Evolutionary conservation across 2,329 filamentous ascomycete genomes (phyloP), one percentile per base, ranked within the genome.

Genomic region (Diaporthe batatas): DNA sequence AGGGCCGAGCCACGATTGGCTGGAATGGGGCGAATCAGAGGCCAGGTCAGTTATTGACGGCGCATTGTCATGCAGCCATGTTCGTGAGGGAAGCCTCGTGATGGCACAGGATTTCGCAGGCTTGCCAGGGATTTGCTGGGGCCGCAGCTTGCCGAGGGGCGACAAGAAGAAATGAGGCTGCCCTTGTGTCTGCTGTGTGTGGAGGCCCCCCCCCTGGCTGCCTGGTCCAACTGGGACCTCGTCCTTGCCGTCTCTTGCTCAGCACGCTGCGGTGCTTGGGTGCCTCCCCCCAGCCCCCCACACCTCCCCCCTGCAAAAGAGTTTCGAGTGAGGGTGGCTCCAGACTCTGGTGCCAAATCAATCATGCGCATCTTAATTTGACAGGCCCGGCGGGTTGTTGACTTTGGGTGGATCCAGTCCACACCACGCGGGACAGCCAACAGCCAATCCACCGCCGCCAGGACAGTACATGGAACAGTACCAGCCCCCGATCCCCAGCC

Each of bases 341-440:
- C 70, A 70, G 70, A 57, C 68, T 70, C 55, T 62, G 32, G 68
- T 68, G 69, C 70, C 70, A 68, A 74, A 74, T 73, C 73, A 70
- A 65, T 74, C 70, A 74, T 70, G 73, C 70, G 53, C 73, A 74
- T 74, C 73, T 62, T 73, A 70, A 74, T 74, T 74, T 73, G 73
- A 73, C 70, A 67, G 62, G 62, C 62, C 62, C 32, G 62, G 47
- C 62, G 73, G 73, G 53, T 64, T 74, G 54, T 68, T 73, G 73
- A 54, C 23, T 39, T 54, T 59, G 57, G 49, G 54, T 72, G 65
- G 68, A 36, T 32, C 72, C 42, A 54, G 72, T 36, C 68, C 64
- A 62, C 47, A 51, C 36, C 68, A 62, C 55, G 44, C 68, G 39
- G 68, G 68, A 53, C 36, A 32, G 54, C 34, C 55, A 4, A 44